A percentile compares a stretch with the other conserved stretches of the same genome.
Evolutionary conservation across 2,329 filamentous ascomycete genomes (phyloP).

Genomic region (Alternaria sp.): DNA sequence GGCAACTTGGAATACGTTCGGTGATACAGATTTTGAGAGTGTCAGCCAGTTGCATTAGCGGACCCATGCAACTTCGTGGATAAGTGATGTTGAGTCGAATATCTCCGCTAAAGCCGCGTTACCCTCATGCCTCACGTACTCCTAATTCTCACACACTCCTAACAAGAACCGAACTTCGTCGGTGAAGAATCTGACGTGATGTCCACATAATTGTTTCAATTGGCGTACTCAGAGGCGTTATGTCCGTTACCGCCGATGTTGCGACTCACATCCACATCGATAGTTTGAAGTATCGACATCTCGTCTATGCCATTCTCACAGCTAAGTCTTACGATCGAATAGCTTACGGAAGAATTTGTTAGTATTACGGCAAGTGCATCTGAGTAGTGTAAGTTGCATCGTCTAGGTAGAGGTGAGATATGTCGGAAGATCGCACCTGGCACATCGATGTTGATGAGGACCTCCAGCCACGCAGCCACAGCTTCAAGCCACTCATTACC

Average conservation of each 20-base stretch:
- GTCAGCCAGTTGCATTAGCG: background rate
- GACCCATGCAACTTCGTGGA: background rate
- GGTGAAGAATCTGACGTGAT: background rate
- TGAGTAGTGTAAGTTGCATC: background rate
- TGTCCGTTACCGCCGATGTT: background rate
- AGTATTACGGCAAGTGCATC: background rate
- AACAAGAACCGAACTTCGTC: background rate
- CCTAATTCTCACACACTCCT: background rate
- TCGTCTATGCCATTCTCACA: background rate
- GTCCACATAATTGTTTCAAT: background rate
- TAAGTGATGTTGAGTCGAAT: background rate
- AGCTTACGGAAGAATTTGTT: background rate
- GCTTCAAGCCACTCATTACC: conserved; percentile 6
- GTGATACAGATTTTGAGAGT: background rate
- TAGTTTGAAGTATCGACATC: background rate
- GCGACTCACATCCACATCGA: background rate
- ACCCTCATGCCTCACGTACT: background rate
- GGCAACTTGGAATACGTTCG: background rate
- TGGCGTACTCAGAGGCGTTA: background rate
- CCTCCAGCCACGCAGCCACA: conserved; percentile 9
- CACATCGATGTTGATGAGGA: background rate
- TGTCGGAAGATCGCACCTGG: background rate
- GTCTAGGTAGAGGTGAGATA: background rate
- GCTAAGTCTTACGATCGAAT: background rate
- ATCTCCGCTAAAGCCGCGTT: background rate